phyloP scores from a whole-genome alignment of 257 asterid species.

The Voacanga thouarsii region DNA sequence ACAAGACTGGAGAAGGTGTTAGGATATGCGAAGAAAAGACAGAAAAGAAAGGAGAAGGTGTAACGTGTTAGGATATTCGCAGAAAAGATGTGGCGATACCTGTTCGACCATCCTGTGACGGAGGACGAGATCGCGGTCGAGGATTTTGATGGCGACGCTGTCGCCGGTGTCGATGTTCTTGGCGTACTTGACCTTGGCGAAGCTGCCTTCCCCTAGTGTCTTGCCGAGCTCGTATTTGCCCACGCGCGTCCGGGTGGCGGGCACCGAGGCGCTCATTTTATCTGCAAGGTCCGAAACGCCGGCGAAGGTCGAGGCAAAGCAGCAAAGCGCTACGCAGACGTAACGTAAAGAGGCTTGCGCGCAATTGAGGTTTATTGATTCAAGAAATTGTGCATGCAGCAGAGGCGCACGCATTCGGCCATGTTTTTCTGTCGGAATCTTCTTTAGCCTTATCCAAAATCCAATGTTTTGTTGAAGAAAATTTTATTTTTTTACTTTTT shows the following conservation, averaged over 20 bases:
- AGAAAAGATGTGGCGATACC: conserved; percentile 22
- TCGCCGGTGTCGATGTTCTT: conserved; percentile 44
- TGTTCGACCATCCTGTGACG: conserved; percentile 69
- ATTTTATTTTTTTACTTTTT: too few relatives aligned
- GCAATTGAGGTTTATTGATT: background rate
- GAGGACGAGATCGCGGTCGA: conserved; percentile 66
- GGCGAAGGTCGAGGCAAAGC: background rate
- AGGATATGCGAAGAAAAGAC: background rate
- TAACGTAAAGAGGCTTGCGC: too few relatives aligned
- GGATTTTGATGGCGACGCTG: conserved; percentile 67
- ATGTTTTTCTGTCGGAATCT: too few relatives aligned
- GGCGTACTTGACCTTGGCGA: conserved; percentile 75
- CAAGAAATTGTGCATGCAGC: background rate
- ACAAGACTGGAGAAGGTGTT: background rate
- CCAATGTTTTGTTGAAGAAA: background rate
- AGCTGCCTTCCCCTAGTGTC: conserved; percentile 75
- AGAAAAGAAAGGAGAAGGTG: background rate
- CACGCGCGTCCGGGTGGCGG: conserved; percentile 46
- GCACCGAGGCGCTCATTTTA: conserved; percentile 34
- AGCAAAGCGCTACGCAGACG: background rate
- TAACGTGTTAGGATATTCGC: too few relatives aligned
- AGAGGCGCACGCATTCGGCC: too few relatives aligned
- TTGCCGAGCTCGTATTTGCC: conserved; percentile 74
- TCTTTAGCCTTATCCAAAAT: background rate
- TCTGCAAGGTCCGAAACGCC: background rate